Percentiles rank a stretch among this genome's conserved stretches.
Evolutionary conservation across 78 protist genomes (phyloP).

Genomic region (Creolimax fragrantissima): DNA sequence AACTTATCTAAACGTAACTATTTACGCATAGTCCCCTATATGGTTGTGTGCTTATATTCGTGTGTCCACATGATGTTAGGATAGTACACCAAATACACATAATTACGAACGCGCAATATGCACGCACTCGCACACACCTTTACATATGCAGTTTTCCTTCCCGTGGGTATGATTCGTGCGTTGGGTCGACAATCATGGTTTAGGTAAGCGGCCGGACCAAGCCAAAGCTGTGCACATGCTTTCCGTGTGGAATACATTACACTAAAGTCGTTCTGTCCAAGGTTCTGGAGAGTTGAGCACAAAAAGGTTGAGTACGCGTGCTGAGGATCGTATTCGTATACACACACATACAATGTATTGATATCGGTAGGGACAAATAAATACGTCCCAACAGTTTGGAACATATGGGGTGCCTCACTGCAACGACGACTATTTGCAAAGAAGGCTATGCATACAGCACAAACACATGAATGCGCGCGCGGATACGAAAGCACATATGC

Average conservation of each 20-base stretch:
- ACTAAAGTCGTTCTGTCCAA: conserved; percentile 24
- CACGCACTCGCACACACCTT: too few relatives aligned
- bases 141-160: conserved; percentile 9
- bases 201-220: conserved; percentile 31
- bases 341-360: neutral
- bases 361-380: neutral
- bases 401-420: neutral
- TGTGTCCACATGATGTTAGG: neutral
- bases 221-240: conserved; percentile 33
- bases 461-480: too few relatives aligned
- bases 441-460: neutral
- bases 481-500: too few relatives aligned
- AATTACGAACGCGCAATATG: too few relatives aligned
- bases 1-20: neutral
- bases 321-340: neutral
- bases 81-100: too few relatives aligned
- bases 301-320: neutral
- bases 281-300: neutral
- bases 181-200: conserved; percentile 23
- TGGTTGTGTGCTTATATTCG: neutral
- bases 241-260: conserved; percentile 32
- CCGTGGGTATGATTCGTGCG: neutral
- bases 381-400: neutral
- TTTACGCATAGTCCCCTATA: neutral
- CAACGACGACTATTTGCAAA: neutral